Percentiles rank a stretch among this genome's conserved stretches.
phyloP scores from a whole-genome alignment of 139 green algal species.

The Trebouxia sp. region DNA sequence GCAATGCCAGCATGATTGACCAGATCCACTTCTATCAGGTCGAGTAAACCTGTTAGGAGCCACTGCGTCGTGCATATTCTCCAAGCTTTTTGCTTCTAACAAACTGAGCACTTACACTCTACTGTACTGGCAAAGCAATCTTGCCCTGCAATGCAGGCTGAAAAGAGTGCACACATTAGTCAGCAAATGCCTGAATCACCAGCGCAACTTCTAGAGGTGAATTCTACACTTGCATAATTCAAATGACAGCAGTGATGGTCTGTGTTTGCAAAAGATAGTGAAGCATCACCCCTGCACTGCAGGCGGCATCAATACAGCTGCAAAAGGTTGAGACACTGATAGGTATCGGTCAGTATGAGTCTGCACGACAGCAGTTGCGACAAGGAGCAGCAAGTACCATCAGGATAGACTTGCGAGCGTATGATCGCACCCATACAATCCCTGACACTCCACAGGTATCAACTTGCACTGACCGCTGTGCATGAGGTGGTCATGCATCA shows the following conservation, averaged over 20 bases:
- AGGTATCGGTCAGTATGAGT: slow-evolving; percentile 24
- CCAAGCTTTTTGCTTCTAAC: too few species aligned
- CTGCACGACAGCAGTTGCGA: neutral
- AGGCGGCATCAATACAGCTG: slow-evolving; percentile 6
- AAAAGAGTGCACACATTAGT: neutral
- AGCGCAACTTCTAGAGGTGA: slow-evolving; percentile 10
- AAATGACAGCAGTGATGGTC: too few species aligned
- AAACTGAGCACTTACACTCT: too few species aligned
- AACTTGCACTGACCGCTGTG: too few species aligned
- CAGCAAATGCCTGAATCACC: neutral
- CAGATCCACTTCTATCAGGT: slow-evolving; percentile 22
- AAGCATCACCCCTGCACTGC: neutral
- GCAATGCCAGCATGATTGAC: slow-evolving; percentile 3
- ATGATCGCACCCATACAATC: neutral
- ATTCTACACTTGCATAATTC: neutral
- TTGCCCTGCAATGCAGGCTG: too few species aligned
- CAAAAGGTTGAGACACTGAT: slow-evolving; percentile 11
- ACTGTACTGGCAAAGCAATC: too few species aligned
- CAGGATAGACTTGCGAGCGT: neutral
- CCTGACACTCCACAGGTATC: neutral
- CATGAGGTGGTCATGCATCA: too few species aligned
- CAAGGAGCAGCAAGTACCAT: slow-evolving; percentile 12
- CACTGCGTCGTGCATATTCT: too few species aligned
- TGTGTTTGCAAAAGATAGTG: too few species aligned
- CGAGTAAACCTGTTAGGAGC: too few species aligned